Evolutionary conservation across 2,329 filamentous ascomycete species (phyloP), one percentile per base, ranked within the genome.

Genomic region (Hypoxylon sp.): DNA sequence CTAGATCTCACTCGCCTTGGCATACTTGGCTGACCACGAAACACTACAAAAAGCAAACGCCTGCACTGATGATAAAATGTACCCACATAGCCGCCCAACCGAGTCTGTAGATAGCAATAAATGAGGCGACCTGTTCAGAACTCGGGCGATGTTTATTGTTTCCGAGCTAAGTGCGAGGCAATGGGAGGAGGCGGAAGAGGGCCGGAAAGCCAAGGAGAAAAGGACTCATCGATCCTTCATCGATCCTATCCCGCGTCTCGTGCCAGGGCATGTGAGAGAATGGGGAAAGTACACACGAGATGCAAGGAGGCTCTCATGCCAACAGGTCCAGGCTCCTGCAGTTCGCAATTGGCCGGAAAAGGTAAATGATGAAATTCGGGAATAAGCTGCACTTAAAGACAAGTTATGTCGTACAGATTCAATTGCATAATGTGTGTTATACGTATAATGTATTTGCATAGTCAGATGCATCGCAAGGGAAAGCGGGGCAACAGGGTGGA

Each of bases 151-250:
- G 16, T 39, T 47, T 48, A 16, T 29, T 41, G 50, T 65, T 61
- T 60, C 67, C 65, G 67, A 70, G 62, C 29, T 70, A 63, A 21
- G 55, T 63, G 67, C 67, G 67, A 70, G 34, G 56, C 19, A 29
- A 50, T 48, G 46, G 46, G 29, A 55, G 37, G 39, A 52, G 50
- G 60, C 54, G 59, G 48, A 25, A 62, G 52, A 48, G 2, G 29
- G 25, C 23, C 63, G 59, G 63, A 57, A 59, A 60, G 60, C 37
- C 25, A 52, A 58, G 51, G 50, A 8, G 30, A 34, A 27, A 32
- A 37, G 5, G 43, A 32, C 39, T 12, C n/a, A 51, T 12, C 9
- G 43, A 43, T n/a, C 47, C 27, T n/a, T 12, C n/a, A 51, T 12
- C 9, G 43, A 43, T n/a, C 47, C 27, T n/a, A 19, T 37, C 27